Conservation (phyloP, 352 stramenopile species). For the Globisporangium sylvaticum region DNA sequence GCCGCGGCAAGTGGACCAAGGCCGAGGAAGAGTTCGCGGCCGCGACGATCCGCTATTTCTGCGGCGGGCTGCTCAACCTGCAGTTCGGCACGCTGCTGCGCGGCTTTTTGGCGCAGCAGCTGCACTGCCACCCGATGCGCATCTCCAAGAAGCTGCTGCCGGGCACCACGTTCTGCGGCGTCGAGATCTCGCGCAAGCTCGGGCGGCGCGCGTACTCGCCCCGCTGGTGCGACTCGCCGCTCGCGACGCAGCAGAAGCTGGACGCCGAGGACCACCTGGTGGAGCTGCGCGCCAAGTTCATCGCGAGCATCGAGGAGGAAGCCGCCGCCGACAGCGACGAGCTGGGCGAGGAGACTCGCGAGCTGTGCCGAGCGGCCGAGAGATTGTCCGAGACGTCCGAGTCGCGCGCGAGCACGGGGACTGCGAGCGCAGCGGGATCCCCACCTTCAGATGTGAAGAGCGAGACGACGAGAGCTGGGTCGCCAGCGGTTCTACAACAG, state of each 20-base stretch:
- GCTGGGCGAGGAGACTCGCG: neutral
- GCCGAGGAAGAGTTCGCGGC: constrained; percentile 65
- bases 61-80: constrained; percentile 53
- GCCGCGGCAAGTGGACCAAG: constrained; percentile 69
- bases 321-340: neutral
- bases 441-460: neutral
- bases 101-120: constrained; percentile 62
- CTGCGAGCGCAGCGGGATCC: neutral
- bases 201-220: constrained; percentile 66
- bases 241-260: constrained; percentile 34
- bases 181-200: constrained; percentile 76
- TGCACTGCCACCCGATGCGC: constrained; percentile 75
- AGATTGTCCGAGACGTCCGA: constrained; percentile 2
- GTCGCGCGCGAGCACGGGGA: neutral
- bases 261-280: constrained; percentile 36
- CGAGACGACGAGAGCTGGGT: neutral
- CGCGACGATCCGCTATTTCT: constrained; percentile 69
- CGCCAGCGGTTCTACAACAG: neutral
- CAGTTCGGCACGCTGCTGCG: constrained; percentile 71
- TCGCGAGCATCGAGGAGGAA: constrained; percentile 62
- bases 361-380: neutral
- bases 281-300: constrained; percentile 39
- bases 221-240: constrained; percentile 41
- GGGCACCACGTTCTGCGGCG: constrained; percentile 47
- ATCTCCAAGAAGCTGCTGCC: constrained; percentile 80